Percentiles rank a stretch among this genome's conserved stretches.
Evolutionary conservation across 2,329 filamentous ascomycete species (phyloP).

Genomic region (Mariannaea sp.): DNA sequence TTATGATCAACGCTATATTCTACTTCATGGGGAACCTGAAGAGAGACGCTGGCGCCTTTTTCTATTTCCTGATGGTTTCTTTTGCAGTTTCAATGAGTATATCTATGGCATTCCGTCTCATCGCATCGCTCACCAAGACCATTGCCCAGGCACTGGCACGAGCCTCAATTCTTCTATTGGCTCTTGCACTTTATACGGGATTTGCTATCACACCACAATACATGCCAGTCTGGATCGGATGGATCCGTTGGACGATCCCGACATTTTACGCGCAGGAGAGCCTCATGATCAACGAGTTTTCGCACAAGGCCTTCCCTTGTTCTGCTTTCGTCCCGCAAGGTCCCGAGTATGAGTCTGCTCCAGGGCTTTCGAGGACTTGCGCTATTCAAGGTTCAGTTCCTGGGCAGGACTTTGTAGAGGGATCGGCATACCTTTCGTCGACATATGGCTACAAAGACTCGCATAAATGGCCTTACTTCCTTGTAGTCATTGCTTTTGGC

Average conservation of each 20-base stretch:
- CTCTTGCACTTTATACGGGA: slow-evolving; percentile 53
- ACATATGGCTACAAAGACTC: slow-evolving; percentile 16
- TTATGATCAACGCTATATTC: slow-evolving; percentile 50
- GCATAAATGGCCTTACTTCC: slow-evolving; percentile 62
- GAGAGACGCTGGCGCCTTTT: slow-evolving; percentile 61
- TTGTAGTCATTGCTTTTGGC: slow-evolving; percentile 64
- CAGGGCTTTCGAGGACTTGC: slow-evolving; percentile 8
- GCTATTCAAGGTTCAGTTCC: slow-evolving; percentile 12
- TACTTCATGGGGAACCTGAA: slow-evolving; percentile 70
- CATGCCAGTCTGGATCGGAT: slow-evolving; percentile 43
- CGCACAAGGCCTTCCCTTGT: background rate
- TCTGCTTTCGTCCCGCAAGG: slow-evolving; percentile 13
- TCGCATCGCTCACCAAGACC: slow-evolving; percentile 29
- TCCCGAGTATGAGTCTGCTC: background rate
- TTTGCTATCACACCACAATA: slow-evolving; percentile 17
- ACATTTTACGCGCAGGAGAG: slow-evolving; percentile 55
- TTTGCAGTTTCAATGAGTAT: slow-evolving; percentile 39
- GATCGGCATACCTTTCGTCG: slow-evolving; percentile 8
- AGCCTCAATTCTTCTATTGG: slow-evolving; percentile 53
- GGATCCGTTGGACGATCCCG: slow-evolving; percentile 67
- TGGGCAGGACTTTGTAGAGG: slow-evolving; percentile 12
- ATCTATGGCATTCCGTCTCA: slow-evolving; percentile 30
- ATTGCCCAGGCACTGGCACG: slow-evolving; percentile 50
- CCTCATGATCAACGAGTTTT: slow-evolving; percentile 27
- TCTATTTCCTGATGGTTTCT: slow-evolving; percentile 56